Conservation (phyloP, 108 stramenopile species). For the Cyclotella cryptica region DNA sequence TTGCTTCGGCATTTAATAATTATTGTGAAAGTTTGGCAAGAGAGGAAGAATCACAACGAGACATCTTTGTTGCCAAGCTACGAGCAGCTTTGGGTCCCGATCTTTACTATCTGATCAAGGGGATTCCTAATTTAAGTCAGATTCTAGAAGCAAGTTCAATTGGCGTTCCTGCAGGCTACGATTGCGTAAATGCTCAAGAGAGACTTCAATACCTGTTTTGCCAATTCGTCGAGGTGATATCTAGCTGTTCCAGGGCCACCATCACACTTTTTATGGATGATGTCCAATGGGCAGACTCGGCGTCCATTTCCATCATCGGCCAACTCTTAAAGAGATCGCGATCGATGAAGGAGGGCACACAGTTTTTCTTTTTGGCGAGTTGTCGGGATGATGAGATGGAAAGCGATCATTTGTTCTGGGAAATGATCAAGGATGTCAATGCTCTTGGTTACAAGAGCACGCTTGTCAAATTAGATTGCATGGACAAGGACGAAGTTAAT, state of each 20-base stretch:
- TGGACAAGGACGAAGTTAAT: slow-evolving; percentile 26
- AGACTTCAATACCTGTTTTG: slow-evolving; percentile 30
- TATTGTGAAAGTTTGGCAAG: no score
- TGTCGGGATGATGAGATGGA: slow-evolving; percentile 34
- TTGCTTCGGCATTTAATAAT: neutral
- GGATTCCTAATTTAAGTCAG: slow-evolving; percentile 17
- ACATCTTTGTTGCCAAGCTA: no score
- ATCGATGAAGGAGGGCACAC: no score
- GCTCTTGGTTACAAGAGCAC: slow-evolving; percentile 1
- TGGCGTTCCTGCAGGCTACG: neutral
- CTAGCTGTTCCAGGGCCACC: neutral
- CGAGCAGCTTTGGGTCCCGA: slow-evolving; percentile 10
- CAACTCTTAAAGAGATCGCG: slow-evolving; percentile 11
- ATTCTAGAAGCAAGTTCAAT: neutral
- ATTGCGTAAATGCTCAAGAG: slow-evolving; percentile 32
- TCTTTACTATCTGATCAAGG: neutral
- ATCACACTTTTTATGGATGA: slow-evolving; percentile 36
- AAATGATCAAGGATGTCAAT: neutral
- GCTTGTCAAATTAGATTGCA: slow-evolving; percentile 4
- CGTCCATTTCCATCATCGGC: slow-evolving; percentile 14
- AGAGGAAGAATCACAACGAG: no score
- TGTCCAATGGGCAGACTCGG: slow-evolving; percentile 36
- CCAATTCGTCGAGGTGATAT: slow-evolving; percentile 22
- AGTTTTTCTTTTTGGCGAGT: slow-evolving; percentile 17
- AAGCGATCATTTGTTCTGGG: slow-evolving; percentile 10